Base-by-base conservation (phyloP, 345 rosid species). In the Excoecaria cochinchinensis region DNA sequence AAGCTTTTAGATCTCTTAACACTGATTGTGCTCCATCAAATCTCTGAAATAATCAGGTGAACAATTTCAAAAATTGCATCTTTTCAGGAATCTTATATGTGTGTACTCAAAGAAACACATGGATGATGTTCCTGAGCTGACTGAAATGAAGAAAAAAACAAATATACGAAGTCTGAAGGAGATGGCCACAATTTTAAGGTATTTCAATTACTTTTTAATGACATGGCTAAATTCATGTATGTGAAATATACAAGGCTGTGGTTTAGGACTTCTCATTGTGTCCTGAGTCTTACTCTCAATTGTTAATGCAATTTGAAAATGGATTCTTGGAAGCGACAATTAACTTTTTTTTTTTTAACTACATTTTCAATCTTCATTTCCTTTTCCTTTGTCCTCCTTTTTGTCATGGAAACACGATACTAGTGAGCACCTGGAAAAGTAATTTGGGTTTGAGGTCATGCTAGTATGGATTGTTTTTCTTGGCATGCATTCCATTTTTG, bases 21-120 rank as follows among this genome's bases (percentile, higher is more conserved):
- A 62, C 55, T 81, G 77, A 42, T 82, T 78, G 47, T 74, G 46
- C 60, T 79, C 75, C 77, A 63, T 51, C 72, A 19, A 8, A 62
- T 86, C 46, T 64, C 25, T 69, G 59, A 31, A 64, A 53, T 83
- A 60, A 59, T 67, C 67, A 59, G 67, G 69, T 69, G 75, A 75
- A 75, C 60, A 55, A 77, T 80, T 84, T 55, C 66, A 69, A 53
- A 59, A 67, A 42, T 52, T 73, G 24, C 51, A 3, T 71, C 14
- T 19, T 17, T 73, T 42, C 84, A 95, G 99, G 92, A 92, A 95
- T 79, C 97, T 95, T 69, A 82, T 95, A 70, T 95, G 99, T 77
- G 99, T 95, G 6, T 92, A 91, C 91, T 95, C 99, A 3, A 95
- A 92, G 76, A 95, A 92, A 57, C 99, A 92, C 85, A 88, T 95